Conservation (phyloP, 2,329 filamentous ascomycete species). For the Trichophyton benhamiae region DNA sequence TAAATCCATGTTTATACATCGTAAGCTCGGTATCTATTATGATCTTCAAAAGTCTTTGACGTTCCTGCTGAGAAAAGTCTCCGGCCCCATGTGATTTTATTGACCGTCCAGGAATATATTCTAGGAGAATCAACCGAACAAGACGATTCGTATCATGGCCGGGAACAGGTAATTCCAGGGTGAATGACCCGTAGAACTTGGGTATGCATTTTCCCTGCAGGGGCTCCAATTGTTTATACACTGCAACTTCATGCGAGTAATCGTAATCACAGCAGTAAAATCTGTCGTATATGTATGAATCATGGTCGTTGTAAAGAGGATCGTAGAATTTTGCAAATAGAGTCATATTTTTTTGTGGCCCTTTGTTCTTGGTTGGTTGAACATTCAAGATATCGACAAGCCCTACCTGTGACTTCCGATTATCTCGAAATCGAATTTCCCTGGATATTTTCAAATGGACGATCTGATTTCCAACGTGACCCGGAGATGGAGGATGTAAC, state of each 20-base stretch:
- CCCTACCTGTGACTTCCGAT: background rate
- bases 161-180: background rate
- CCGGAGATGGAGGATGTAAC: background rate
- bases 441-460: background rate
- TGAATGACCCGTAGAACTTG: background rate
- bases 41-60: background rate
- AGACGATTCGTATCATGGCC: background rate
- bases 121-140: background rate
- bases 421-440: background rate
- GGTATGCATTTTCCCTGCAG: background rate
- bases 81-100: background rate
- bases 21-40: background rate
- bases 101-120: background rate
- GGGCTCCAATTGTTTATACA: background rate
- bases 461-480: background rate
- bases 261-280: background rate
- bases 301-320: conserved; percentile 2
- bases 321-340: conserved; percentile 1
- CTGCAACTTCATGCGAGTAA: background rate
- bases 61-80: background rate
- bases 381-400: background rate
- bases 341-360: background rate
- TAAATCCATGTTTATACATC: background rate
- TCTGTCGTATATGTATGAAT: background rate
- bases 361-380: background rate